Base-by-base conservation (phyloP, 2,329 filamentous ascomycete species). In the Chaetomiaceae sp. region DNA sequence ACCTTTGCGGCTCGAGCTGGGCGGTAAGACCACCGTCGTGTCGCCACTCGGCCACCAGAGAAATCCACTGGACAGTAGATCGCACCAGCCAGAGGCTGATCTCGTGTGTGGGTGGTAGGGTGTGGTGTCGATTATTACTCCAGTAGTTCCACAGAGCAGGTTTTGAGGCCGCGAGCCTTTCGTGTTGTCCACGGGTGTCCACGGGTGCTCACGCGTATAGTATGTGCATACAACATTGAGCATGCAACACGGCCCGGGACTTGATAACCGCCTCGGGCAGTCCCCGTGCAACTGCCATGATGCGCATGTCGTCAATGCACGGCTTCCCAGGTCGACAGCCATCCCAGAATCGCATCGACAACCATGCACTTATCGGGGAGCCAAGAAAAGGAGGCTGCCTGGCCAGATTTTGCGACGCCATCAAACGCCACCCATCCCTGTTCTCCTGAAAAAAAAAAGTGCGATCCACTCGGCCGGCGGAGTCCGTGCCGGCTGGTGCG, bases 391-490 rank as follows among this genome's bases (percentile, higher is more conserved):
- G 27, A 33, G 41, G 34, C 34, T 23, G 41, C 16, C 27, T 34
- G 34, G 13, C 38, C 25, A 31, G 42, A 45, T 44, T 42, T 45
- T n/a, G 43, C 48, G 42, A 44, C 19, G 30, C 25, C 33, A 31
- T 27, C 38, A 30, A 40, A 10, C 41, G 30, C 31, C 13, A 14
- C 21, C n/a, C 43, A 31, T 25, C 43, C 51, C 20, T 48, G 37
- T 27, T 13, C 48, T 47, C 54, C 48, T 54, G 54, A 55, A 50
- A 52, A n/a, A n/a, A n/a, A n/a, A n/a, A n/a, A n/a, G n/a, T 45
- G 45, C 38, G 50, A 41, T 41, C 50, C 50, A 39, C 48, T 17
- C n/a, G n/a, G 12, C 33, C 25, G 44, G 47, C 44, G 50, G 50
- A 40, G 47, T 21, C 25, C 25, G 39, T 23, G 34, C 49, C 50